Conservation (phyloP, 2,329 filamentous ascomycete species). For the Diaporthe australafricana region DNA sequence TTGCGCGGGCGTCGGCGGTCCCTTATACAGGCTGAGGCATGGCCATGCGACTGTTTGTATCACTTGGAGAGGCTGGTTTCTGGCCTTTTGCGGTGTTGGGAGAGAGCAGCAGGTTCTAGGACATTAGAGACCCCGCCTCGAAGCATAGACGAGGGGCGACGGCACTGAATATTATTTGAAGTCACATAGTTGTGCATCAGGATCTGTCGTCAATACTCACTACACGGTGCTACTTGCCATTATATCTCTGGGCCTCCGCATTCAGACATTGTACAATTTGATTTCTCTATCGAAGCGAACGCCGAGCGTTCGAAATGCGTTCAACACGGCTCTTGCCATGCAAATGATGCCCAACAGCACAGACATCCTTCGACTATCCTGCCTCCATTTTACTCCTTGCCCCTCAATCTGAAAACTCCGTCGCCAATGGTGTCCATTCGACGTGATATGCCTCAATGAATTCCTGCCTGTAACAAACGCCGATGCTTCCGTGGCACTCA, state of each 20-base stretch:
- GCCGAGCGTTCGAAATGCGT: not conserved
- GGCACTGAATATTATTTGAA: constrained; percentile 18
- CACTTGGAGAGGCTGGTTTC: not conserved
- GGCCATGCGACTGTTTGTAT: not conserved
- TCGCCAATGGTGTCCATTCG: not conserved
- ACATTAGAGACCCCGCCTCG: constrained; percentile 11
- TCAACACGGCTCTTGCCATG: not conserved
- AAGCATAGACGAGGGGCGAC: not conserved
- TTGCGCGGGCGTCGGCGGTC: not conserved
- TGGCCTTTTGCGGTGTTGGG: not conserved
- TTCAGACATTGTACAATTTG: not conserved
- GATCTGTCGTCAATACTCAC: not conserved
- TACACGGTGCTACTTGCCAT: not conserved
- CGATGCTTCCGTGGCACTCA: not conserved
- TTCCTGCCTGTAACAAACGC: not conserved
- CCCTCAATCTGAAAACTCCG: not conserved
- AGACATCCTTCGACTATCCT: not conserved
- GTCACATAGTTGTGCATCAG: not conserved
- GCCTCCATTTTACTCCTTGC: not conserved
- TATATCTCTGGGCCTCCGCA: not conserved
- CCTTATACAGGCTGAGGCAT: not conserved
- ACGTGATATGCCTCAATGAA: not conserved
- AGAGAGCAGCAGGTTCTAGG: not conserved
- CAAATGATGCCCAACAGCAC: constrained; percentile 9
- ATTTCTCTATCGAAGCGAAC: not conserved